Evolutionary conservation across 1,139 yeast genomes (phyloP).

Genomic region (Candida sanyaensis): DNA sequence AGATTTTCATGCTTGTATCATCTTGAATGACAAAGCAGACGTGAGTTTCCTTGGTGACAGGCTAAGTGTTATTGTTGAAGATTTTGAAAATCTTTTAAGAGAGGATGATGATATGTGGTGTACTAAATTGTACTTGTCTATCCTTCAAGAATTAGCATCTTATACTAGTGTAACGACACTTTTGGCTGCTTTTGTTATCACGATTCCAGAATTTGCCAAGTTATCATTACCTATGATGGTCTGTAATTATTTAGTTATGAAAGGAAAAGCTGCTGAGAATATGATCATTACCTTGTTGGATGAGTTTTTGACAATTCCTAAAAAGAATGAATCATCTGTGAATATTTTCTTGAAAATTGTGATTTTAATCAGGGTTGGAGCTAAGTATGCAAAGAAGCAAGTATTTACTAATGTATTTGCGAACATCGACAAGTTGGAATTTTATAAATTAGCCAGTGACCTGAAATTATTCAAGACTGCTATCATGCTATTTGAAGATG

Average conservation of each 20-base stretch:
- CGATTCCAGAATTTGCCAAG: slow-evolving; percentile 24
- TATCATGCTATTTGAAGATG: slow-evolving; percentile 58
- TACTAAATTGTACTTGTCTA: slow-evolving; percentile 29
- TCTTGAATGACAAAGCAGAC: slow-evolving; percentile 27
- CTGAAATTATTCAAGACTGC: slow-evolving; percentile 47
- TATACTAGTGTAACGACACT: slow-evolving; percentile 25
- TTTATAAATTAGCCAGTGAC: slow-evolving; percentile 38
- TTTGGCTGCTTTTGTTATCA: slow-evolving; percentile 25
- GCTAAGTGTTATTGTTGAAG: slow-evolving; percentile 15
- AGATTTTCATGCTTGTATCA: slow-evolving; percentile 33
- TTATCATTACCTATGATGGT: slow-evolving; percentile 26
- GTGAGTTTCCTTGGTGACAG: slow-evolving; percentile 17
- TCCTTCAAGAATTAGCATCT: slow-evolving; percentile 33
- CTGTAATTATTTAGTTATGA: slow-evolving; percentile 21
- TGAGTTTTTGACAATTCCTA: slow-evolving; percentile 11
- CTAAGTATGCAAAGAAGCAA: slow-evolving; percentile 24
- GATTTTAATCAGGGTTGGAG: slow-evolving; percentile 47
- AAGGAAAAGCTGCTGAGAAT: slow-evolving; percentile 16
- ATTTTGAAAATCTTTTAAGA: slow-evolving; percentile 10
- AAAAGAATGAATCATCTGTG: slow-evolving; percentile 18
- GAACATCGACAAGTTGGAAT: slow-evolving; percentile 28
- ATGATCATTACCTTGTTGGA: slow-evolving; percentile 14
- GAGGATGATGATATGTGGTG: slow-evolving; percentile 27
- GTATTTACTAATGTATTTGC: slow-evolving; percentile 37
- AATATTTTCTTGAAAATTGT: slow-evolving; percentile 39